A percentile compares a stretch with the other conserved stretches of the same genome.
These are phyloP conservation scores for Candida adriatica DNA, from an alignment of 805 yeast species.

Conservation along the genomic window DNA sequence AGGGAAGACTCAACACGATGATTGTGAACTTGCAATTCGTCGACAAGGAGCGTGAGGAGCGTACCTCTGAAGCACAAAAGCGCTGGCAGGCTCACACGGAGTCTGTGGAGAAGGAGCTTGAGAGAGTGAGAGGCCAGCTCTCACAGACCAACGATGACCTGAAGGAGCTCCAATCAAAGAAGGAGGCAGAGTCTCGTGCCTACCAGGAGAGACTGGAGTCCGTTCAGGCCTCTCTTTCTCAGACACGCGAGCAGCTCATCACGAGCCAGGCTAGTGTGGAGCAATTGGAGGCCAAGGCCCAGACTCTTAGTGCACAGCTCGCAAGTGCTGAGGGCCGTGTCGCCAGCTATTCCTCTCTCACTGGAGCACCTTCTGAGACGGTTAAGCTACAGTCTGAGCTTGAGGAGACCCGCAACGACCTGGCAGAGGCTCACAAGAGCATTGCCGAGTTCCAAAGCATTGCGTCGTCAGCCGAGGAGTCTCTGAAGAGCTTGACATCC, in stretches of 20 bases:
- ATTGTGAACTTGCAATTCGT: slow-evolving; percentile 54
- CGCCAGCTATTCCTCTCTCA: slow-evolving; percentile 24
- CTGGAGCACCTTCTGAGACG: slow-evolving; percentile 25
- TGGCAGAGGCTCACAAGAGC: slow-evolving; percentile 50
- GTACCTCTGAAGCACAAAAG: slow-evolving; percentile 41
- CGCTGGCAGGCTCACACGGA: slow-evolving; percentile 44
- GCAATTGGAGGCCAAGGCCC: slow-evolving; percentile 32
- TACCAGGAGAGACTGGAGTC: slow-evolving; percentile 56
- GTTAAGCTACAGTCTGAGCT: slow-evolving; percentile 30
- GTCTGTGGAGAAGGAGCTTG: slow-evolving; percentile 40
- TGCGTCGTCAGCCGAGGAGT: slow-evolving; percentile 60
- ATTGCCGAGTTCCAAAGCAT: slow-evolving; percentile 56
- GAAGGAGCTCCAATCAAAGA: slow-evolving; percentile 41
- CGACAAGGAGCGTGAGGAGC: slow-evolving; percentile 53
- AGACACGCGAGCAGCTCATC: slow-evolving; percentile 34
- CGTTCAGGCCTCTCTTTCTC: slow-evolving; percentile 37
- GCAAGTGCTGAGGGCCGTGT: slow-evolving; percentile 24
- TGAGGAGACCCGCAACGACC: slow-evolving; percentile 44
- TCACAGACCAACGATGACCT: slow-evolving; percentile 45
- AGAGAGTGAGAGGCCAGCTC: slow-evolving; percentile 37
- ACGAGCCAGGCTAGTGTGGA: slow-evolving; percentile 35
- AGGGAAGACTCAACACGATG: slow-evolving; percentile 46
- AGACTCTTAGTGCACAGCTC: slow-evolving; percentile 26
- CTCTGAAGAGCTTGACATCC: slow-evolving; percentile 46
- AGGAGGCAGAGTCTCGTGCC: slow-evolving; percentile 49